These are phyloP conservation scores for Triangularia setosa DNA, from an alignment of 2,329 filamentous ascomycete species.

Conservation along the genomic window DNA sequence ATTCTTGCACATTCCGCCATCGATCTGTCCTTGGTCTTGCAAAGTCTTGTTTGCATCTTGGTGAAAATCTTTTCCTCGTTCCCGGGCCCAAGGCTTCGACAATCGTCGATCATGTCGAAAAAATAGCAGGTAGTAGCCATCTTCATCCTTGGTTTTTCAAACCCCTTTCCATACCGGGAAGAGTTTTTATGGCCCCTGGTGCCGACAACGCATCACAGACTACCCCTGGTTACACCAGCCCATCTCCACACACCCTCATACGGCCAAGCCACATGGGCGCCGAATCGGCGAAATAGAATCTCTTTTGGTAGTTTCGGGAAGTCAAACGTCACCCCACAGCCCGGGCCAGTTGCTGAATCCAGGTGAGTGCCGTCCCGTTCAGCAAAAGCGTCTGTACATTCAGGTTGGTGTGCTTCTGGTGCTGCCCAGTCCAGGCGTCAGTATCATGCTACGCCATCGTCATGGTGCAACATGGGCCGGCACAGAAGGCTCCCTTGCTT, in stretches of 20 bases:
- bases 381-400: background rate
- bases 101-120: background rate
- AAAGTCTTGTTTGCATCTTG: background rate
- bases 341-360: background rate
- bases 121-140: background rate
- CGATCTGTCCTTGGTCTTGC: background rate
- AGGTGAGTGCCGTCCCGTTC: background rate
- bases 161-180: background rate
- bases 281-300: background rate
- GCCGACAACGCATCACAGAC: background rate
- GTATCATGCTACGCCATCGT: background rate
- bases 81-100: background rate
- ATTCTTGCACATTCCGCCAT: conserved; percentile 9
- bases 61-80: conserved; percentile 2
- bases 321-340: background rate
- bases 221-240: background rate
- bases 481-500: background rate
- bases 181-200: background rate
- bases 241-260: background rate
- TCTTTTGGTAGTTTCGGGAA: background rate
- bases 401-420: background rate
- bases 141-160: background rate
- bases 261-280: background rate
- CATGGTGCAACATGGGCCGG: background rate
- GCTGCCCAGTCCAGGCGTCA: background rate